These are phyloP conservation scores for Arachis hypogaea DNA, from an alignment of 306 rosid species.

Conservation along the genomic window DNA sequence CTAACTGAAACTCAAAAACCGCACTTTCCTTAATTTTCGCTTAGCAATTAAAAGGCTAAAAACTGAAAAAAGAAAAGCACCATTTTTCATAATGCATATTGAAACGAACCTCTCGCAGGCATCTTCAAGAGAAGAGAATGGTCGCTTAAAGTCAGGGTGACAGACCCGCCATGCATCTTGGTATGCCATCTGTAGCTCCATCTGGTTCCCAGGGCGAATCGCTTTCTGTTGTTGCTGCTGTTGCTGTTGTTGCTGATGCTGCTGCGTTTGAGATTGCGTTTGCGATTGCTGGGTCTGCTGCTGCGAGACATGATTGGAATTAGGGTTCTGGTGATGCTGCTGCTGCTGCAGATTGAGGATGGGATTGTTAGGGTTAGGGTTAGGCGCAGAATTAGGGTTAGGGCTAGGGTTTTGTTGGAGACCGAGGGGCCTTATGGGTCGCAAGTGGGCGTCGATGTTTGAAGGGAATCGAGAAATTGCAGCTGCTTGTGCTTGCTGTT, in stretches of 20 bases:
- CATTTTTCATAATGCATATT: background rate
- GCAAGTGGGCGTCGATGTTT: conserved; percentile 88
- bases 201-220: conserved; percentile 74
- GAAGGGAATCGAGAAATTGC: conserved; percentile 94
- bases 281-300: conserved; percentile 48
- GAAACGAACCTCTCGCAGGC: conserved; percentile 79
- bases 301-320: conserved; percentile 32
- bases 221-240: conserved; percentile 61
- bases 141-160: conserved; percentile 91
- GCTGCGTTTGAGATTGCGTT: conserved; percentile 7
- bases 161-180: conserved; percentile 97
- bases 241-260: conserved; percentile 41
- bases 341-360: background rate
- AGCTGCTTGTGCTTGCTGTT: conserved; percentile 57
- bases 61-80: conserved; percentile 5
- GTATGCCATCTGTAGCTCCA: conserved; percentile 93
- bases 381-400: conserved; percentile 31
- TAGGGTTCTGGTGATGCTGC: conserved; percentile 14
- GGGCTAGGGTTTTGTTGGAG: conserved; percentile 62
- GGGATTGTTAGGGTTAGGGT: conserved; percentile 42
- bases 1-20: background rate
- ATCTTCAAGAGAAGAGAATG: conserved; percentile 87
- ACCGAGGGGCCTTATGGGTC: conserved; percentile 74
- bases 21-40: conserved; percentile 1
- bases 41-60: conserved; percentile 14